A percentile compares a stretch with the other conserved stretches of the same genome.
phyloP scores from a whole-genome alignment of 768 basidiomycete species.

The Trametes sanguinea region DNA sequence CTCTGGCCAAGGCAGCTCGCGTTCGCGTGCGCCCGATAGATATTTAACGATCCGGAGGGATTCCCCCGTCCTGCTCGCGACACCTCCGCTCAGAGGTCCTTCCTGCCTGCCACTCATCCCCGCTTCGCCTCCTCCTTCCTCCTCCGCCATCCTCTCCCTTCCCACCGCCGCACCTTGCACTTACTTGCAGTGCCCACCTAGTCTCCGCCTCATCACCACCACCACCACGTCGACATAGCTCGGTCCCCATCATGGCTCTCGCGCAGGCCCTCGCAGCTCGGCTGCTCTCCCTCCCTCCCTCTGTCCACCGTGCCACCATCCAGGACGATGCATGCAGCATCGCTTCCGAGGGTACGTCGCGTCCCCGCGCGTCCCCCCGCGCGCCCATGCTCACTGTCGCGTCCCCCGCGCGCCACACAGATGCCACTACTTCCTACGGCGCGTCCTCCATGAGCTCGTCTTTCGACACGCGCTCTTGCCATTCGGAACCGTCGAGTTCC shows the following conservation, averaged over 20 bases:
- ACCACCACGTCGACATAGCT: not conserved
- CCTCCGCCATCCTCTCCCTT: not conserved
- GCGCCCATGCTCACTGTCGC: conserved; percentile 13
- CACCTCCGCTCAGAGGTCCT: conserved; percentile 21
- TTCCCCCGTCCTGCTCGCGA: conserved; percentile 23
- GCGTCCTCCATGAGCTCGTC: conserved; percentile 29
- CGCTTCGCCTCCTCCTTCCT: not conserved
- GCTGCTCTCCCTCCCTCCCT: conserved; percentile 8
- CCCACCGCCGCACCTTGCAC: not conserved
- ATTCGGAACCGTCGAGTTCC: conserved; percentile 27
- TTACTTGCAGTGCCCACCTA: not conserved
- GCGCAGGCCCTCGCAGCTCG: conserved; percentile 12
- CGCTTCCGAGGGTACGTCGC: conserved; percentile 19
- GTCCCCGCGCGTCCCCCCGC: not conserved
- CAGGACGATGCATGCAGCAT: conserved; percentile 18
- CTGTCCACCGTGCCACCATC: conserved; percentile 12
- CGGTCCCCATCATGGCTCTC: conserved; percentile 14
- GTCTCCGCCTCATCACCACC: not conserved
- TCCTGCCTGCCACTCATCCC: conserved; percentile 1
- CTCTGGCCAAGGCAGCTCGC: conserved; percentile 1
- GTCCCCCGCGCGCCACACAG: not conserved
- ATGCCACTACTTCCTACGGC: conserved; percentile 29
- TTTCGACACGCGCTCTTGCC: conserved; percentile 29
- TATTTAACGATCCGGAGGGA: conserved; percentile 22
- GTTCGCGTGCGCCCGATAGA: conserved; percentile 2